These are phyloP conservation scores for Peterozyma toletana DNA, from an alignment of 805 yeast genomes.

Conservation along the genomic window DNA sequence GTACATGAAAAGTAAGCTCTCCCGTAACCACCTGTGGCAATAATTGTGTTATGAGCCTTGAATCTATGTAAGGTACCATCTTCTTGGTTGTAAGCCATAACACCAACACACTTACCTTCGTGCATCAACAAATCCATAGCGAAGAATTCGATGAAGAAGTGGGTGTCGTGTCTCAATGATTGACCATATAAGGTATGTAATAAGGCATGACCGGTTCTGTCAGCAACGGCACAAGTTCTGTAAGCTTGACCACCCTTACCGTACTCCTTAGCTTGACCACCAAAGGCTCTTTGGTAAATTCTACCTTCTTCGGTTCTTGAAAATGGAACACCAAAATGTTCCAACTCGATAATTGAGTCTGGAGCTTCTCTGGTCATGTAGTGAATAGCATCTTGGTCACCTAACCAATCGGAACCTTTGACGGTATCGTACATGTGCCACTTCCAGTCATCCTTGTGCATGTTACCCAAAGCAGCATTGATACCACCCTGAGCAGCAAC, in stretches of 20 bases:
- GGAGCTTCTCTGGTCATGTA: slow-evolving; percentile 99
- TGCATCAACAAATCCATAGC: slow-evolving; percentile 93
- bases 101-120: slow-evolving; percentile 95
- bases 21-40: slow-evolving; percentile 99
- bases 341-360: slow-evolving; percentile 88
- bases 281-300: slow-evolving; percentile 97
- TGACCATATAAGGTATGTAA: slow-evolving; percentile 95
- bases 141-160: slow-evolving; percentile 95
- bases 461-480: slow-evolving; percentile 97
- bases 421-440: slow-evolving; percentile 99
- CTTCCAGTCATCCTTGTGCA: slow-evolving; percentile 98
- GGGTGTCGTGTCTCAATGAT: slow-evolving; percentile 93
- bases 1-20: slow-evolving; percentile 98
- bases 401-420: slow-evolving; percentile 98
- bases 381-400: slow-evolving; percentile 98
- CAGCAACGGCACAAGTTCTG: slow-evolving; percentile 99
- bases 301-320: slow-evolving; percentile 95
- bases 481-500: slow-evolving; percentile 99
- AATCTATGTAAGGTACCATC: slow-evolving; percentile 98
- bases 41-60: slow-evolving; percentile 91
- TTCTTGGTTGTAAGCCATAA: slow-evolving; percentile 95
- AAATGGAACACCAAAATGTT: slow-evolving; percentile 97
- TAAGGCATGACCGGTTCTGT: slow-evolving; percentile 97
- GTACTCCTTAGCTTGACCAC: slow-evolving; percentile 92
- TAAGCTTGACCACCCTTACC: slow-evolving; percentile 99